Conservation (phyloP, 441 rosid genomes). For the Syzygium syzygioides region DNA sequence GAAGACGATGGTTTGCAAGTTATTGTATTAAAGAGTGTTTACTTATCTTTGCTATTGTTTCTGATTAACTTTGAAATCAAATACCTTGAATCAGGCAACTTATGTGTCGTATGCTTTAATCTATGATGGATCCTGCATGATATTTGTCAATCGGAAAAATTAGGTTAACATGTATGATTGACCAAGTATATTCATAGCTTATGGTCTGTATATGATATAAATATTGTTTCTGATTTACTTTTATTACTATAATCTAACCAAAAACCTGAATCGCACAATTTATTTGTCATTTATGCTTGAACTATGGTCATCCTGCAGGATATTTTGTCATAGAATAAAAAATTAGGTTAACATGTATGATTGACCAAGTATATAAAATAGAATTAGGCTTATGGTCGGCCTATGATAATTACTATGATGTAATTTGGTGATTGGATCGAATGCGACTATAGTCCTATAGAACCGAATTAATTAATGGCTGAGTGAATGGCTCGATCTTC, state of each 20-base stretch:
- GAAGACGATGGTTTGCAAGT: neutral
- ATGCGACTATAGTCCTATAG: neutral
- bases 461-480: neutral
- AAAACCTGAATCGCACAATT: neutral
- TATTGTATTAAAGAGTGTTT: neutral
- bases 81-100: no score
- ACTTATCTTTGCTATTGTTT: no score
- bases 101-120: no score
- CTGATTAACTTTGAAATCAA: no score
- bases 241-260: rapidly evolving
- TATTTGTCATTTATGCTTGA: neutral
- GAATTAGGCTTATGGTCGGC: neutral
- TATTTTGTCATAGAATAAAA: neutral
- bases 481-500: neutral
- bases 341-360: neutral
- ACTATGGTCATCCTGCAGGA: neutral
- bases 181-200: no score
- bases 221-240: rapidly evolving
- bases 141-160: no score
- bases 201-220: no score
- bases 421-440: neutral
- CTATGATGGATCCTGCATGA: no score
- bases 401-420: neutral
- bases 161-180: no score
- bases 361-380: neutral